Evolutionary conservation across 2,329 filamentous ascomycete species (phyloP).

Genomic region (Xylaria sp.): DNA sequence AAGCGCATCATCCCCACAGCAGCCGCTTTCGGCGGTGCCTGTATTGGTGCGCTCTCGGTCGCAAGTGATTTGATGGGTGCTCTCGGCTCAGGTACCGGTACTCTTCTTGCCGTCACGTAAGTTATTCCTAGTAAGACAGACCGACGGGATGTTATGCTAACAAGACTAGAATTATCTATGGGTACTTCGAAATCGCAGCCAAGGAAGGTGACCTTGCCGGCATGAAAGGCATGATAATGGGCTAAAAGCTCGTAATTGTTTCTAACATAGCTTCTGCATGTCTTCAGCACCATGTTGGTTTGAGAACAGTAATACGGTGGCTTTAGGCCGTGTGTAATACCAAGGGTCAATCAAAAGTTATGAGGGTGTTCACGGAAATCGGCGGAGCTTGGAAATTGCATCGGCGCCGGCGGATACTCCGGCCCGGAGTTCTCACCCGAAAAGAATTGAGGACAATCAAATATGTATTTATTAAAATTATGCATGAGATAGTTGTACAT

Average conservation of each 20-base stretch:
- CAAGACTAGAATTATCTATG: conserved; percentile 88
- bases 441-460: conserved; percentile 19
- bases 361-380: conserved; percentile 44
- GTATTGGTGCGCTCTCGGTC: conserved; percentile 97
- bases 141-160: conserved; percentile 46
- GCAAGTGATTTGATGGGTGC: conserved; percentile 95
- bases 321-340: conserved; percentile 46
- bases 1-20: conserved; percentile 99
- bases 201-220: conserved; percentile 96
- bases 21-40: conserved; percentile 97
- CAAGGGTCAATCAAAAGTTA: conserved; percentile 46
- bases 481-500: conserved; percentile 32
- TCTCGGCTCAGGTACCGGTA: conserved; percentile 96
- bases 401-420: conserved; percentile 44
- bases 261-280: conserved; percentile 22
- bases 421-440: conserved; percentile 29
- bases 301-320: conserved; percentile 42
- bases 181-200: conserved; percentile 98
- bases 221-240: conserved; percentile 79
- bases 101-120: conserved; percentile 97
- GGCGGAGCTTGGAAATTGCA: conserved; percentile 46
- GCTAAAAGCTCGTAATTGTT: conserved; percentile 56
- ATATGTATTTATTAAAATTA: conserved; percentile 35
- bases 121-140: conserved; percentile 54
- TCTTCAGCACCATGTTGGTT: conserved; percentile 37